These are phyloP conservation scores for Moesziomyces antarcticus DNA, from an alignment of 1,284 basidiomycete species.

Conservation along the genomic window DNA sequence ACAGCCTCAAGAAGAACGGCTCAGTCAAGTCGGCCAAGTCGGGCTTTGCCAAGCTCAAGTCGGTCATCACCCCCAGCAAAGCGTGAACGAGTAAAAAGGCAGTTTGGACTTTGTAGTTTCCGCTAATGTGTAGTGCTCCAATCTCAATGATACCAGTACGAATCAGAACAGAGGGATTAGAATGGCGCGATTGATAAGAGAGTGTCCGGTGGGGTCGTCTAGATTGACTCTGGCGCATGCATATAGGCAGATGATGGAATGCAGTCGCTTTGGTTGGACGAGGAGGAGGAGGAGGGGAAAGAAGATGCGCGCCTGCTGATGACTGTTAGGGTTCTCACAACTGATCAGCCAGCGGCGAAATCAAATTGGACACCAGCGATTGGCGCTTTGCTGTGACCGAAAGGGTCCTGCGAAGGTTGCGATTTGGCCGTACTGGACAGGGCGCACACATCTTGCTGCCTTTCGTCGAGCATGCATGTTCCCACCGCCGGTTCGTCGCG, in stretches of 20 bases:
- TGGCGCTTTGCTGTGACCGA: too few species aligned
- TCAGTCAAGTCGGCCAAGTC: slow-evolving; percentile 33
- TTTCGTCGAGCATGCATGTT: too few species aligned
- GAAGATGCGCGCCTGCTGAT: too few species aligned
- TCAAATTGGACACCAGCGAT: neutral
- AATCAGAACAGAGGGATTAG: neutral
- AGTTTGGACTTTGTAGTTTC: neutral
- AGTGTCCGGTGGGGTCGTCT: neutral
- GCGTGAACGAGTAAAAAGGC: slow-evolving; percentile 1
- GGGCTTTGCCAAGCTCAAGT: slow-evolving; percentile 46
- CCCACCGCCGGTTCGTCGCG: neutral
- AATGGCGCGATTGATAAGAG: too few species aligned
- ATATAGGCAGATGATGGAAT: too few species aligned
- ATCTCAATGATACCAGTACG: neutral
- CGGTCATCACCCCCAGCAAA: slow-evolving; percentile 27
- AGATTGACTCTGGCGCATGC: too few species aligned
- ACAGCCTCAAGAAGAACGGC: slow-evolving; percentile 30
- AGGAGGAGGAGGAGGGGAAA: too few species aligned
- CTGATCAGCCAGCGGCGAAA: neutral
- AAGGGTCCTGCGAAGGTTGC: too few species aligned
- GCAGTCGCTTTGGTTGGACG: too few species aligned
- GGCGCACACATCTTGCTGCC: too few species aligned
- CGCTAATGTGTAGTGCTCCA: slow-evolving; percentile 2
- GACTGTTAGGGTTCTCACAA: too few species aligned
- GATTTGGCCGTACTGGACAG: too few species aligned